Conservation (phyloP, 768 basidiomycete species). For the Rhizopogon roseolus region DNA sequence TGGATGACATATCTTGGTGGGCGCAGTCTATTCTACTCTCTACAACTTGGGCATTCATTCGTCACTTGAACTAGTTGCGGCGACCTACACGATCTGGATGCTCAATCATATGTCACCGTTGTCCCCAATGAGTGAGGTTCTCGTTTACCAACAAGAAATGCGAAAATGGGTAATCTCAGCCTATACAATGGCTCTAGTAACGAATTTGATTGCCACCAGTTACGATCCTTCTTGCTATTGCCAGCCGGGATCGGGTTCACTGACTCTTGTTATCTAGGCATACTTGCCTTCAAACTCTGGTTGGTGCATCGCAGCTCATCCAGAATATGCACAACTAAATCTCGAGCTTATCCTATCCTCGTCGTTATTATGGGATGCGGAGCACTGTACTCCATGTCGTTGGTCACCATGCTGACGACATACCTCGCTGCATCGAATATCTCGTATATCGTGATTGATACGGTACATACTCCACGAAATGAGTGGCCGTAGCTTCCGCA, state of each 20-base stretch:
- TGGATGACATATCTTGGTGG: background rate
- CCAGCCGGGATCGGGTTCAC: background rate
- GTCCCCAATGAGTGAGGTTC: background rate
- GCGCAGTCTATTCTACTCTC: background rate
- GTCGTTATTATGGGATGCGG: no score
- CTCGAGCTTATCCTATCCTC: no score
- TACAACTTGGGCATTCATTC: background rate
- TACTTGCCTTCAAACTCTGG: no score
- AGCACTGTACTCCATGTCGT: no score
- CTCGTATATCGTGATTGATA: background rate
- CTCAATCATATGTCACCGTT: background rate
- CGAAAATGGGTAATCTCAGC: conserved; percentile 8
- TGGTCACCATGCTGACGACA: no score
- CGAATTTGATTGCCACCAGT: conserved; percentile 10
- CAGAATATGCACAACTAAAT: no score
- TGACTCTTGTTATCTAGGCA: background rate
- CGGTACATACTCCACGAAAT: background rate
- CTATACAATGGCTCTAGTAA: conserved; percentile 6
- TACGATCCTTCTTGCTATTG: background rate
- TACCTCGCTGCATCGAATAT: background rate
- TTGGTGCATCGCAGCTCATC: no score
- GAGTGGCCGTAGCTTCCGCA: background rate
- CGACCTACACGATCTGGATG: background rate
- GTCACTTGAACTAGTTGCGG: background rate
- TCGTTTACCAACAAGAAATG: conserved; percentile 5